Evolutionary conservation across 352 stramenopile genomes (phyloP), one percentile per base, ranked within the genome.

Genomic region (Aphanomyces astaci): DNA sequence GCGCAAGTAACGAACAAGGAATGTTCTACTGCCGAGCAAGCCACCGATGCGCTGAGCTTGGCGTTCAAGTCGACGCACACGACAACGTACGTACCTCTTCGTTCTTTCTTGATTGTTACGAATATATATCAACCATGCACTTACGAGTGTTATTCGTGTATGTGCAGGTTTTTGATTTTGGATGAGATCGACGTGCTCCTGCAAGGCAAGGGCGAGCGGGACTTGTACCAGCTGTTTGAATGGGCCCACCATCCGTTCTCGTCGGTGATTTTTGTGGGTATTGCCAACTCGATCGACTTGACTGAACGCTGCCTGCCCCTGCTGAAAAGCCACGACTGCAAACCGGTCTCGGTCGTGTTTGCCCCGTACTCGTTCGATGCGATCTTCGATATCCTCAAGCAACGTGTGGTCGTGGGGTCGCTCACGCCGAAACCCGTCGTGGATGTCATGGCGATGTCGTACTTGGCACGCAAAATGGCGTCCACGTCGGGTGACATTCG

Each of bases 201-300:
- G 19, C 87, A 87, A 52, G 77, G 82, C 46, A 82, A 88, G 24
- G 80, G 77, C 24, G 81, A 94, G 63, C 76, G 71, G 39, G 82
- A 94, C 56, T 52, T 94, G 24, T 91, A 76, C 30, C 78, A 81
- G 1, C 75, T 94, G 24, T 94, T 94, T 39, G 83, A 92, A 71
- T 75, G 92, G 19, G 82, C 84, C 0, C 83, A 94, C 54, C 79
- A 77, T 3, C 11, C 73, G 24, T 71, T 68, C 1, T 74, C 90
- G 66, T 76, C 78, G 57, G 89, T 94, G 52, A 76, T 93, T 49
- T 73, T 94, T 5, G 72, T 94, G 31, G 86, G 86, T 3, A 89
- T 94, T 66, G 84, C 86, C 5, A 94, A 94, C 63, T 84, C 89
- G 48, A 81, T 93, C 13, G 86, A 94, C 60, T 89, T 94, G 55